These are phyloP conservation scores for Amanita pallidorosea DNA, from an alignment of 768 basidiomycete genomes.

Conservation along the genomic window DNA sequence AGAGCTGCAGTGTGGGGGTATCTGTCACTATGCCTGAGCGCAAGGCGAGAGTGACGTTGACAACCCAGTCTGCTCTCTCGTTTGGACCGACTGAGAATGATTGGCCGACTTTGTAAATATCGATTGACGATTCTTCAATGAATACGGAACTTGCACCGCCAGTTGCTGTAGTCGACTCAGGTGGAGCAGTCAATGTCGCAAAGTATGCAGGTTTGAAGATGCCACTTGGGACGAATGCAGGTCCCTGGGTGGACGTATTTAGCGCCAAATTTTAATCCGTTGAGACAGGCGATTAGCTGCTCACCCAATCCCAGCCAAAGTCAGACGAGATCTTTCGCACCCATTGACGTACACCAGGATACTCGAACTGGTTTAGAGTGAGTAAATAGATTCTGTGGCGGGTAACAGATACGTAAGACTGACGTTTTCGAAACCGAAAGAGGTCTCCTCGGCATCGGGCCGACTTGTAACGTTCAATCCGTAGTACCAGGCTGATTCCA, in stretches of 20 bases:
- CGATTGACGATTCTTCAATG: constrained; percentile 41
- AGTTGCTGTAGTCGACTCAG: constrained; percentile 7
- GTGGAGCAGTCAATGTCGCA: constrained; percentile 24
- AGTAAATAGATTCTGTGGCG: background rate
- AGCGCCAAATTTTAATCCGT: background rate
- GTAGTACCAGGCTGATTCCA: constrained; percentile 45
- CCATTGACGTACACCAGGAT: constrained; percentile 35
- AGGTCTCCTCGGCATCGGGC: constrained; percentile 36
- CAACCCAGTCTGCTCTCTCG: constrained; percentile 41
- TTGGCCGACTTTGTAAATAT: constrained; percentile 44
- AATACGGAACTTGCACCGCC: constrained; percentile 19
- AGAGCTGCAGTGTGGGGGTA: constrained; percentile 27
- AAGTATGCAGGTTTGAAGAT: constrained; percentile 47
- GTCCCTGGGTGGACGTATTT: constrained; percentile 24
- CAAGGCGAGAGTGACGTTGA: constrained; percentile 41
- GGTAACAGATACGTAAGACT: constrained; percentile 3
- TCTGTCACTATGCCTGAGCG: constrained; percentile 27
- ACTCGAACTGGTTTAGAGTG: constrained; percentile 30
- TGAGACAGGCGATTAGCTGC: background rate
- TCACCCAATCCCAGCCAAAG: constrained; percentile 56
- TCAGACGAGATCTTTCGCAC: constrained; percentile 42
- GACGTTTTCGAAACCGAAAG: constrained; percentile 22
- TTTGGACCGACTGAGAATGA: constrained; percentile 31
- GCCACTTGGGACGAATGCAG: constrained; percentile 46
- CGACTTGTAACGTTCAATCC: constrained; percentile 40